Evolutionary conservation across 164 flowering plant species (phyloP).

Genomic region (Brasenia schreberi): DNA sequence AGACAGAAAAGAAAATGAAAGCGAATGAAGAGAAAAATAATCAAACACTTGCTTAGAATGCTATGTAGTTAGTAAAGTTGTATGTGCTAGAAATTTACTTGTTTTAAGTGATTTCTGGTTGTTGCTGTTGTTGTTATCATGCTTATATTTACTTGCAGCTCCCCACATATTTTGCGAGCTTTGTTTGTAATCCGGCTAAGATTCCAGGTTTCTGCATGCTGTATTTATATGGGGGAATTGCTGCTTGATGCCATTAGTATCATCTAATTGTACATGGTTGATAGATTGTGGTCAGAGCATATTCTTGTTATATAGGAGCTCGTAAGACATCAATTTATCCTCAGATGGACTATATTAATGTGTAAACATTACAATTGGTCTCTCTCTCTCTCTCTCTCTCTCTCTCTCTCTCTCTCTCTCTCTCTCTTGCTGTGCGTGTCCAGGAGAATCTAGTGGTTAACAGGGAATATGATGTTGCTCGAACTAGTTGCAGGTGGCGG

Average conservation of each 20-base stretch:
- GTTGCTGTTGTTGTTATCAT: not conserved
- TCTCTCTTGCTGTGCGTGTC: too few relatives aligned
- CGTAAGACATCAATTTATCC: too few relatives aligned
- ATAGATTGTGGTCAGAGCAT: not conserved
- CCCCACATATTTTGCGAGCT: not conserved
- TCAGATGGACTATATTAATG: too few relatives aligned
- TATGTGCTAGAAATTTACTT: not conserved
- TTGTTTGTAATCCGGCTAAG: not conserved
- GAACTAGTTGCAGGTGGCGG: too few relatives aligned
- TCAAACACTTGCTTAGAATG: conserved; percentile 1
- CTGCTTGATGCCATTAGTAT: not conserved
- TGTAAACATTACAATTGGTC: too few relatives aligned
- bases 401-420: too few relatives aligned
- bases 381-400: too few relatives aligned
- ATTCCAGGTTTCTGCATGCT: not conserved
- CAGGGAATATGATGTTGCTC: too few relatives aligned
- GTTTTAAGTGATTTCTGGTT: not conserved
- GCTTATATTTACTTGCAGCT: not conserved
- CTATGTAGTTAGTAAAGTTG: not conserved
- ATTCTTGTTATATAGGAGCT: not conserved
- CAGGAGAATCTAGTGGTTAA: too few relatives aligned
- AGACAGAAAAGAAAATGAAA: conserved; percentile 1
- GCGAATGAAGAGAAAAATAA: not conserved
- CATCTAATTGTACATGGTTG: not conserved
- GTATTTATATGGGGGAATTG: not conserved